phyloP scores from a whole-genome alignment of 2,329 filamentous ascomycete species.

The Penicillium sp. region DNA sequence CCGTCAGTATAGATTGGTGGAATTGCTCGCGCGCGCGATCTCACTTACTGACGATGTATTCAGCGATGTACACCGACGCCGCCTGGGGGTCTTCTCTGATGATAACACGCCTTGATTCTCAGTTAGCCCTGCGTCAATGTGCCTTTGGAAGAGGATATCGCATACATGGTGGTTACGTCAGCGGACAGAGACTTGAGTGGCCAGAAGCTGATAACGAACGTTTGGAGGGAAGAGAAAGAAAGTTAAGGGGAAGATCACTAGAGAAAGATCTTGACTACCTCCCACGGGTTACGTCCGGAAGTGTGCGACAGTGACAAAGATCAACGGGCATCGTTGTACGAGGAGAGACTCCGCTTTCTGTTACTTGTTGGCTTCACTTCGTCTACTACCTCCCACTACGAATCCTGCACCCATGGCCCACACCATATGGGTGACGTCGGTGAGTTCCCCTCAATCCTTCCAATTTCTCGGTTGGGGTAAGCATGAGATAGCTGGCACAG shows the following conservation, averaged over 20 bases:
- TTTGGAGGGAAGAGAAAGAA: background rate
- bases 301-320: constrained; percentile 25
- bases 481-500: background rate
- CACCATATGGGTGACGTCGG: background rate
- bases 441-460: background rate
- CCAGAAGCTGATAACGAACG: background rate
- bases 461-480: background rate
- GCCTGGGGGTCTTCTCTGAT: constrained; percentile 66
- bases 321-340: constrained; percentile 13
- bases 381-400: constrained; percentile 5
- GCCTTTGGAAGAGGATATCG: background rate
- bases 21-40: background rate
- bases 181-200: constrained; percentile 5
- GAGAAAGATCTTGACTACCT: constrained; percentile 6
- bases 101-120: constrained; percentile 66
- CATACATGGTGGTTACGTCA: constrained; percentile 33
- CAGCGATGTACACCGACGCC: constrained; percentile 70
- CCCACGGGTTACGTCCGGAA: constrained; percentile 26
- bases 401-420: constrained; percentile 7
- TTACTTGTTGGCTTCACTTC: constrained; percentile 4
- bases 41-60: constrained; percentile 66
- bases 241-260: background rate
- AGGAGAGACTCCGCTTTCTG: constrained; percentile 2
- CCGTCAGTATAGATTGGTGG: constrained; percentile 1
- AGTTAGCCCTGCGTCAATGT: constrained; percentile 7